These are phyloP conservation scores for Amanita pseudoporphyria DNA, from an alignment of 768 basidiomycete genomes.

Conservation along the genomic window DNA sequence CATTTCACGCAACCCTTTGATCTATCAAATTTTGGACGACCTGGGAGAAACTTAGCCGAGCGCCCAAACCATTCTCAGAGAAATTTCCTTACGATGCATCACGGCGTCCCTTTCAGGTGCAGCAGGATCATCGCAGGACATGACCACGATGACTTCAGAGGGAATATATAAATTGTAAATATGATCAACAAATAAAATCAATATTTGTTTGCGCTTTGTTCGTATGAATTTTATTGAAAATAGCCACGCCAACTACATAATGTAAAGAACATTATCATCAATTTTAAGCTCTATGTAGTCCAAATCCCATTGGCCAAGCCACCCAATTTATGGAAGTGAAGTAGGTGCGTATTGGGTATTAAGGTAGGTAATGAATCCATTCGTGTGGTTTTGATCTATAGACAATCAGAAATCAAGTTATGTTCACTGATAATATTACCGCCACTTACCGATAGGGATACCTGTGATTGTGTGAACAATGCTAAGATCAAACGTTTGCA, in stretches of 20 bases:
- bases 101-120: neutral
- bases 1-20: slow-evolving; percentile 66
- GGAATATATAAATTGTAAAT: neutral
- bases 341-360: neutral
- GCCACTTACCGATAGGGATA: slow-evolving; percentile 24
- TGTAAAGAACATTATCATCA: neutral
- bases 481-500: slow-evolving; percentile 21
- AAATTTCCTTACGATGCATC: slow-evolving; percentile 4
- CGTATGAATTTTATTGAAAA: too few species aligned
- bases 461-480: slow-evolving; percentile 22
- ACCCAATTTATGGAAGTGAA: neutral
- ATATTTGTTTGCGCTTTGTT: too few species aligned
- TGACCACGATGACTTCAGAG: neutral
- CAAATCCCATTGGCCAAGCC: neutral
- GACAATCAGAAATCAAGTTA: neutral
- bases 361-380: slow-evolving; percentile 3
- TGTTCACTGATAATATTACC: neutral
- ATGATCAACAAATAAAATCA: neutral
- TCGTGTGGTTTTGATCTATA: neutral
- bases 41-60: slow-evolving; percentile 23
- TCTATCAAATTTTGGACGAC: slow-evolving; percentile 58
- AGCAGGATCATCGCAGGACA: slow-evolving; percentile 5
- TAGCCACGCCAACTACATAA: neutral
- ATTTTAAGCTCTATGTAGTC: neutral
- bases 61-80: neutral